Base-by-base conservation (phyloP, 202 grass and related monocot genomes). In the Carex sylvatica region DNA sequence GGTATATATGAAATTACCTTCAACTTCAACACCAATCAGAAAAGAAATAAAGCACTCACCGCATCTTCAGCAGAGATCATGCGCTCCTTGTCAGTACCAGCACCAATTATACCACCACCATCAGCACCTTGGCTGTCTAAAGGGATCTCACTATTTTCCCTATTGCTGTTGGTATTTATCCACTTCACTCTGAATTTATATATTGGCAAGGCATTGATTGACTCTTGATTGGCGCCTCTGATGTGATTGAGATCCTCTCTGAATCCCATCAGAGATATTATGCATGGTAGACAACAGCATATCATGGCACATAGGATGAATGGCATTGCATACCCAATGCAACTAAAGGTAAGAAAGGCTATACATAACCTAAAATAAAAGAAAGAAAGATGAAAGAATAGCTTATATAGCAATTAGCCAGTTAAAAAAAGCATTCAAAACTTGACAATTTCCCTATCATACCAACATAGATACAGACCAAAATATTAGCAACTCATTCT, bases 281-380 rank as follows among this genome's bases (percentile, higher is more conserved):
- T 92, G 86, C 93, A 99, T 38, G 96, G 96, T 65, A 99, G 86
- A 83, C 96, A 99, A 44, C 91, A 96, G 74, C 93, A 99, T 83
- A 96, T 96, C 83, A 95, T 90, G 40, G 89, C 88, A 84, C 96
- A 99, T 4, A 99, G 89, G 82, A 99, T 93, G 85, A 99, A 96
- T 31, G 93, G 96, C 83, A 99, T 62, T 0, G 93, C 90, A 5
- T 99, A 96, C 47, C 89, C 88, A 1, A 99, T 87, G 85, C 94
- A 99, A 78, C 93, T 92, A 3, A 99, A 93, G 0, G 86, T 89
- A 75, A 99, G 97, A 83, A 99, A 99, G 9, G 88, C 93, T 87
- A 96, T 88, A 59, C 97, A 96, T 61, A 99, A 87, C 89, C 97
- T 99, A 88, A 40, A 87, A 87, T 77, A 82, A 59, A 59, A 35